Evolutionary conservation across 495 filamentous ascomycete species (phyloP).

Genomic region (Neurospora tetrasperma): DNA sequence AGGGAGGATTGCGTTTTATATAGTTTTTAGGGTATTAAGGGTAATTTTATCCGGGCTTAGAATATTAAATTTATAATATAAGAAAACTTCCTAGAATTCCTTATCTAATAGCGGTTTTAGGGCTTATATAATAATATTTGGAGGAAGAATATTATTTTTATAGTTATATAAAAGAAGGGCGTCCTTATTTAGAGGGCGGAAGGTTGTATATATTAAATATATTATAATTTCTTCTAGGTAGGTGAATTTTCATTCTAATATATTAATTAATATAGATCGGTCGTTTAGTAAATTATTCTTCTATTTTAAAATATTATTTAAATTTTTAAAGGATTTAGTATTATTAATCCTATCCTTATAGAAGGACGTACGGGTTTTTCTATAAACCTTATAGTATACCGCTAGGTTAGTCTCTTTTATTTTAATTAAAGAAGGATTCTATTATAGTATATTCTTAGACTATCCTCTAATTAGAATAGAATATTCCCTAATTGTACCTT

Average conservation of each 20-base stretch:
- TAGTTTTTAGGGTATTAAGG: not conserved
- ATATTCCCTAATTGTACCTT: too few relatives aligned
- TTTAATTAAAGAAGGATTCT: too few relatives aligned
- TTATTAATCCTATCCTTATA: too few relatives aligned
- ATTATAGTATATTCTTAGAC: too few relatives aligned
- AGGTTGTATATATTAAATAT: not conserved
- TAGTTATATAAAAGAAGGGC: not conserved
- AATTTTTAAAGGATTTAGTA: not conserved
- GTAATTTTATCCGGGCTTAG: not conserved
- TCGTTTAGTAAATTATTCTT: not conserved
- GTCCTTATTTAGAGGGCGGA: not conserved
- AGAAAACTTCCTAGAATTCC: not conserved
- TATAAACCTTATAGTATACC: too few relatives aligned
- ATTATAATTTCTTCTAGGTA: not conserved
- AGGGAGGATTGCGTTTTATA: not conserved
- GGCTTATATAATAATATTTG: not conserved
- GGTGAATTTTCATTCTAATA: not conserved
- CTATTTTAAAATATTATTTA: not conserved
- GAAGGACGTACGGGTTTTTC: too few relatives aligned
- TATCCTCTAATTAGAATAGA: fast-evolving
- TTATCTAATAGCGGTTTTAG: not conserved
- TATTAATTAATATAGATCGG: not conserved
- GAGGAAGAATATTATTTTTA: not conserved
- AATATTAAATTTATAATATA: not conserved
- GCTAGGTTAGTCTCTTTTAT: too few relatives aligned